Base-by-base conservation (phyloP, 2,329 filamentous ascomycete species). In the Talaromyces atroroseus region DNA sequence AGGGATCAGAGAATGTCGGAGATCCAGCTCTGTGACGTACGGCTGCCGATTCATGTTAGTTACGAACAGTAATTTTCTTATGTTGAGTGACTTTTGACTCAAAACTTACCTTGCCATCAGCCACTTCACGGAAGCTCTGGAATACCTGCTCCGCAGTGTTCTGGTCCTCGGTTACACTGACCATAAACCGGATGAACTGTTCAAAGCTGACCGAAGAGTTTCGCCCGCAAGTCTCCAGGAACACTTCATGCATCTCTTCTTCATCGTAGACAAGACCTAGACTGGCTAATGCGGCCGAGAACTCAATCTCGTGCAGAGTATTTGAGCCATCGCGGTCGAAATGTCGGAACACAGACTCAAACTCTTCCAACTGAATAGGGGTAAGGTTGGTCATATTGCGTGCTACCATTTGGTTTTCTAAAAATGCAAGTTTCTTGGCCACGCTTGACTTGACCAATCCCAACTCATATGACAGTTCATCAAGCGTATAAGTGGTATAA, bases 151-250 rank as follows among this genome's bases (percentile, higher is more conserved):
- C 94, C 12, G 94, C 94, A 3, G 92, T 96, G 72, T 99, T 96
- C 76, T 99, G 94, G 69, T 99, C 94, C 74, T 99, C 94, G 12
- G 94, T 99, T 50, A 96, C 94, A 64, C 95, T 90, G 49, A 99
- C 94, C 94, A 99, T 99, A 80, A 99, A 99, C 40, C 90, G 86
- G 71, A 99, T 99, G 69, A 99, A 99, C 74, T 97, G 92, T 76
- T 99, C 94, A 69, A 99, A 99, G 4, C 89, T 94, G 52, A 99
- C 94, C 62, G 88, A 83, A 14, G 71, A 70, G 55, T 72, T 71
- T 29, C 86, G 88, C 38, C 83, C 84, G 61, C 89, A 92, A n/a
- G 92, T 95, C 54, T 92, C 88, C 51, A 88, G 68, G 74, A 96
- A 99, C 65, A 92, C 92, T 53, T 92, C 87, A 71, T 97, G 92